Evolutionary conservation across 2,329 filamentous ascomycete species (phyloP).

Genomic region (Piedraia hortae): DNA sequence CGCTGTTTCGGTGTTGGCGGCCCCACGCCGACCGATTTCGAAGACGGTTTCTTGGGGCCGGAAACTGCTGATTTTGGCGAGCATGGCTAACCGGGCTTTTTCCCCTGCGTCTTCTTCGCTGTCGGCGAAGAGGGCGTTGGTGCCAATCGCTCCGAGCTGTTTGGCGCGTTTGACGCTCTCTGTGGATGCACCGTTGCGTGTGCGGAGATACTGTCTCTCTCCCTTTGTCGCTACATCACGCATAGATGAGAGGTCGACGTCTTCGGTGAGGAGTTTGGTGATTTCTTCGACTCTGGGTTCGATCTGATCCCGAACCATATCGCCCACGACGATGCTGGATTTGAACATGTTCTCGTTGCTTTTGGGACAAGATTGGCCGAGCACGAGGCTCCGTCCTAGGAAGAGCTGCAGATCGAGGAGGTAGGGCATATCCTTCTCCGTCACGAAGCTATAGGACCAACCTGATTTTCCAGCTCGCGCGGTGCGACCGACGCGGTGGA

Average conservation of each 20-base stretch:
- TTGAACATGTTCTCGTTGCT: conserved; percentile 37
- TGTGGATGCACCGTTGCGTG: conserved; percentile 64
- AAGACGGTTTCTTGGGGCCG: conserved; percentile 89
- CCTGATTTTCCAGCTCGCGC: conserved; percentile 77
- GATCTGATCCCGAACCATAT: conserved; percentile 42
- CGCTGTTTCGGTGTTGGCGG: conserved; percentile 35
- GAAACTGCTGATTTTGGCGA: conserved; percentile 69
- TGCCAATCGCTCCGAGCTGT: conserved; percentile 40
- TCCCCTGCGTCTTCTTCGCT: conserved; percentile 33
- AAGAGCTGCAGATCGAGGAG: conserved; percentile 85
- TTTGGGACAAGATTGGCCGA: conserved; percentile 36
- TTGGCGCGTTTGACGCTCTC: conserved; percentile 78
- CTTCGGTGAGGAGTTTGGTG: conserved; percentile 47
- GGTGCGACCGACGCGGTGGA: conserved; percentile 86
- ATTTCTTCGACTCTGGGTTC: conserved; percentile 60
- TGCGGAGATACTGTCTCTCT: conserved; percentile 76
- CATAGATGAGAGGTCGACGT: conserved; percentile 43
- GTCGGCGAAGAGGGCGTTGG: conserved; percentile 50
- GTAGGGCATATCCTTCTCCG: conserved; percentile 72
- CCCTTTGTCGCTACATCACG: conserved; percentile 56
- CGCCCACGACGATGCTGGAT: conserved; percentile 59
- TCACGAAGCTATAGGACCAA: conserved; percentile 83
- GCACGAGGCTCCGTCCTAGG: conserved; percentile 52
- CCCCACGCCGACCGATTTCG: conserved; percentile 54
- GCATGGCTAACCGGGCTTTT: conserved; percentile 54